These are phyloP conservation scores for Phytophthora pseudosyringae DNA, from an alignment of 352 stramenopile species.

Conservation along the genomic window DNA sequence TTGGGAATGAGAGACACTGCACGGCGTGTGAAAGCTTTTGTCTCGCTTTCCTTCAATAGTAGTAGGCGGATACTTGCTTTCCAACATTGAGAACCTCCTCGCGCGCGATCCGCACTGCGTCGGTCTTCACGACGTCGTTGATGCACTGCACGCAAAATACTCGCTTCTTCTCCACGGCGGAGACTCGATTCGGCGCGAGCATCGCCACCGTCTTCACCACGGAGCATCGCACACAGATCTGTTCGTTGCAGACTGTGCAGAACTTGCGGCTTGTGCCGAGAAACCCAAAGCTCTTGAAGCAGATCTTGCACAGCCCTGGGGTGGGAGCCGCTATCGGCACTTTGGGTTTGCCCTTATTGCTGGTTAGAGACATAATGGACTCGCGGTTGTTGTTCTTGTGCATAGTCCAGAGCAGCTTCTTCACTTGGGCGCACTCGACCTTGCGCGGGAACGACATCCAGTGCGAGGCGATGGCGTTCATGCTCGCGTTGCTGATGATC, in stretches of 20 bases:
- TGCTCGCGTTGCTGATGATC: conserved; percentile 20
- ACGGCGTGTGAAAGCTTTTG: not conserved
- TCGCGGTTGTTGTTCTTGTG: conserved; percentile 16
- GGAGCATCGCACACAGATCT: conserved; percentile 29
- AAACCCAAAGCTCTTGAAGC: conserved; percentile 38
- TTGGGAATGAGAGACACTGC: too few relatives aligned
- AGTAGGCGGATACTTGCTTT: conserved; percentile 13
- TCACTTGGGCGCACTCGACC: conserved; percentile 33
- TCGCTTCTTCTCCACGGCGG: conserved; percentile 23
- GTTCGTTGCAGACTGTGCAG: conserved; percentile 26
- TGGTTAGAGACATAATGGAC: conserved; percentile 21
- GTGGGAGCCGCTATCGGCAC: not conserved
- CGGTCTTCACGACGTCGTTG: conserved; percentile 19
- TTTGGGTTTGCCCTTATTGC: conserved; percentile 15
- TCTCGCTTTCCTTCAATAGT: conserved; percentile 9
- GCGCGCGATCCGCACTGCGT: conserved; percentile 28
- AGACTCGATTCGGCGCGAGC: conserved; percentile 7
- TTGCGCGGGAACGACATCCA: conserved; percentile 30
- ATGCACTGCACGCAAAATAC: conserved; percentile 33
- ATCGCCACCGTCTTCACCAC: conserved; percentile 25
- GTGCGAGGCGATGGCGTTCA: conserved; percentile 16
- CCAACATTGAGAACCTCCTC: conserved; percentile 29
- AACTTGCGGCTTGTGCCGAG: conserved; percentile 31
- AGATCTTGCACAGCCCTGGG: conserved; percentile 32
- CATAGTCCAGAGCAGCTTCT: conserved; percentile 37